Evolutionary conservation across 2,329 filamentous ascomycete genomes (phyloP).

Genomic region (Teratosphaeria gauchensis): DNA sequence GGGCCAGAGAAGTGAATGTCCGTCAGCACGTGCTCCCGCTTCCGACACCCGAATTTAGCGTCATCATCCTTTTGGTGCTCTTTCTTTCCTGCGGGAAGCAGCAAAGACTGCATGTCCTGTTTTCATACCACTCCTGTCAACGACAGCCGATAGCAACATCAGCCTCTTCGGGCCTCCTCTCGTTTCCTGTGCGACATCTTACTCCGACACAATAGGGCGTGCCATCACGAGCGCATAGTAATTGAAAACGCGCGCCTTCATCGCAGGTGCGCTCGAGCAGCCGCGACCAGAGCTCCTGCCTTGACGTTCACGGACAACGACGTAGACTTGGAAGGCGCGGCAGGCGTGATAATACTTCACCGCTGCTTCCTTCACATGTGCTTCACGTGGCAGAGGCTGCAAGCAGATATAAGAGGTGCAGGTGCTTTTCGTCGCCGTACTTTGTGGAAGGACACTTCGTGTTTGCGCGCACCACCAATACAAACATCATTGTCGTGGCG

Average conservation of each 20-base stretch:
- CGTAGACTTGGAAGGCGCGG: background rate
- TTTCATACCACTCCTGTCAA: background rate
- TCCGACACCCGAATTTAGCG: background rate
- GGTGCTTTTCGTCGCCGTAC: background rate
- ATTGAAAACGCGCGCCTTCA: background rate
- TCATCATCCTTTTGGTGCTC: background rate
- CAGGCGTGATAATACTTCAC: background rate
- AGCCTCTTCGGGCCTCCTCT: background rate
- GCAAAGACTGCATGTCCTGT: background rate
- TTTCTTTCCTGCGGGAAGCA: background rate
- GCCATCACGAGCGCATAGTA: background rate
- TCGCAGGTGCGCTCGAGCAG: background rate
- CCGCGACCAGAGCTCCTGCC: background rate
- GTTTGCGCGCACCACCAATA: background rate
- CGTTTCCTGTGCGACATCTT: background rate
- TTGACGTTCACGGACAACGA: background rate
- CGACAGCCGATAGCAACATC: background rate
- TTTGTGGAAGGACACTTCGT: background rate
- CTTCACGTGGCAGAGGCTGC: background rate
- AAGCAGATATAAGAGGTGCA: background rate
- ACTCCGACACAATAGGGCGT: background rate
- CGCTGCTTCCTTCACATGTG: background rate
- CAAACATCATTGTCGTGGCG: background rate
- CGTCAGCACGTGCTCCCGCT: background rate
- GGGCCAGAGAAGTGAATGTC: background rate